phyloP scores from a whole-genome alignment of 192 early-diverging fungal genomes.

The Backusella tarrabulga region DNA sequence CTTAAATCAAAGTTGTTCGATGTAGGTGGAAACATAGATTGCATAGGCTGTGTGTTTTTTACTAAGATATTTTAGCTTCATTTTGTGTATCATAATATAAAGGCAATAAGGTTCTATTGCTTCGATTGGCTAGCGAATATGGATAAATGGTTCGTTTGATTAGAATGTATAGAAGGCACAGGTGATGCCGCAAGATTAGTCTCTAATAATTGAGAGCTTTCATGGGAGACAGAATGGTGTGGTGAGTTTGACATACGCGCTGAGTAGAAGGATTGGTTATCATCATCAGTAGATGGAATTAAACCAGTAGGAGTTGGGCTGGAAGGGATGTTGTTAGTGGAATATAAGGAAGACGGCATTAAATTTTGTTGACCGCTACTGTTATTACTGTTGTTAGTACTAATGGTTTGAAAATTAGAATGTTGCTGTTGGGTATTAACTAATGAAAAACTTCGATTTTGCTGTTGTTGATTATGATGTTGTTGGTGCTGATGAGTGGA shows the following conservation, averaged over 20 bases:
- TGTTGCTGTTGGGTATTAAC: background rate
- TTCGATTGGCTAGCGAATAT: background rate
- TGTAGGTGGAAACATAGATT: background rate
- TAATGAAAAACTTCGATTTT: background rate
- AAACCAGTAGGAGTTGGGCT: conserved; percentile 22
- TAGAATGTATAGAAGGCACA: background rate
- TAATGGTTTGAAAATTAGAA: background rate
- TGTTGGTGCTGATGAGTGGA: background rate
- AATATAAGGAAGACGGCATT: conserved; percentile 3
- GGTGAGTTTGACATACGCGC: background rate
- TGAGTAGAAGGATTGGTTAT: conserved; percentile 13
- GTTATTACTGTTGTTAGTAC: background rate
- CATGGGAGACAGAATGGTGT: background rate
- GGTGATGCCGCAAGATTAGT: background rate
- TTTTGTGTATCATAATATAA: background rate
- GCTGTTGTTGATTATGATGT: background rate
- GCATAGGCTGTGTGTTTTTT: background rate
- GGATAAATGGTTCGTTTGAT: background rate
- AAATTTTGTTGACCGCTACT: background rate
- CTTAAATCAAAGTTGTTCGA: background rate
- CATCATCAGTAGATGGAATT: conserved; percentile 16
- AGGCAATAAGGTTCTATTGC: background rate
- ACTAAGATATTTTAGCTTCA: background rate
- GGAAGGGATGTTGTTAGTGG: conserved; percentile 14
- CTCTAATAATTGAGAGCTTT: background rate